These are phyloP conservation scores for Penicillium sp. DNA, from an alignment of 2,329 filamentous ascomycete genomes.

Conservation along the genomic window DNA sequence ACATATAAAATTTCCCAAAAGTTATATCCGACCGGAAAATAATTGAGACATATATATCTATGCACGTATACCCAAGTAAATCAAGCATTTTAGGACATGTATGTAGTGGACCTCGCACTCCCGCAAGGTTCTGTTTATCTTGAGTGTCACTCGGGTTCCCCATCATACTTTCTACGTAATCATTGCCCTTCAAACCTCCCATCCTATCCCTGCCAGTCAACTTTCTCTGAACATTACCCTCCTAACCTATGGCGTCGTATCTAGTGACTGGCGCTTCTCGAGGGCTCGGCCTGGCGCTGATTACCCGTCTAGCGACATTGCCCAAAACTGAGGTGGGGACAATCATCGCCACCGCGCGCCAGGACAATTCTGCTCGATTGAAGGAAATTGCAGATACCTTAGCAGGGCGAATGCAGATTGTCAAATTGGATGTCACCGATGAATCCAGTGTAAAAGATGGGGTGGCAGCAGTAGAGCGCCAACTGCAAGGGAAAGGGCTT, in stretches of 20 bases:
- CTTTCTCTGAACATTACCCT: not conserved
- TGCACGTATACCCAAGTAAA: not conserved
- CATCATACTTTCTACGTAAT: not conserved
- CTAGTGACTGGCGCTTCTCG: slow-evolving; percentile 39
- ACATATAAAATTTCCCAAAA: not conserved
- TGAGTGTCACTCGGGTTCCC: too few relatives aligned
- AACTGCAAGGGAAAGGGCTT: slow-evolving; percentile 40
- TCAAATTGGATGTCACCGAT: slow-evolving; percentile 43
- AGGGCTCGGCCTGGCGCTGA: slow-evolving; percentile 39
- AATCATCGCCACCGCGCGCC: slow-evolving; percentile 45
- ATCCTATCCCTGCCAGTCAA: too few relatives aligned
- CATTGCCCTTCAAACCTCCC: not conserved
- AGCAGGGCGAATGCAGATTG: slow-evolving; percentile 34
- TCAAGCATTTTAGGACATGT: not conserved
- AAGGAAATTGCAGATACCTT: slow-evolving; percentile 36
- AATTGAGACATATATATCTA: not conserved
- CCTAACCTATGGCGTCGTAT: slow-evolving; percentile 34
- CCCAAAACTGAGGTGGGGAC: slow-evolving; percentile 36
- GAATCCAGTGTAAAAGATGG: slow-evolving; percentile 36
- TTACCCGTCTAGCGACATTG: slow-evolving; percentile 29
- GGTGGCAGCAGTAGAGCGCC: slow-evolving; percentile 31
- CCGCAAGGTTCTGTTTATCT: too few relatives aligned
- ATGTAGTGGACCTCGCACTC: too few relatives aligned
- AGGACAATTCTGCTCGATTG: slow-evolving; percentile 32
- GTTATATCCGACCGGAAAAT: not conserved